These are phyloP conservation scores for Leccinum subtestaceum DNA, from an alignment of 768 basidiomycete genomes.

Conservation along the genomic window DNA sequence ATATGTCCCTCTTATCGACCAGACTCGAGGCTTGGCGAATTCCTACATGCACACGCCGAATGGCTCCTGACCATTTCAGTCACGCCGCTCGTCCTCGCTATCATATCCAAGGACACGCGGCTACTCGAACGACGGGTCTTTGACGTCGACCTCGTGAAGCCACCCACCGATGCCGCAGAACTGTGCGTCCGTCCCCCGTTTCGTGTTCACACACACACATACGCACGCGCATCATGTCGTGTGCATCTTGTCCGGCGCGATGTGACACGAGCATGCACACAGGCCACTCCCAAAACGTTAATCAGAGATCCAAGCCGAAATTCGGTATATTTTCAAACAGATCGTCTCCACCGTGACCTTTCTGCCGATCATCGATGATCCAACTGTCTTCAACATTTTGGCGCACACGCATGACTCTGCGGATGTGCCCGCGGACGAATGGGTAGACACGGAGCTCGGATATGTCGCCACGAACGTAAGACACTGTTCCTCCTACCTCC, in stretches of 20 bases:
- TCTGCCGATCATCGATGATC: conserved; percentile 91
- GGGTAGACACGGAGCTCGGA: conserved; percentile 81
- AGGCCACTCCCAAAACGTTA: conserved; percentile 68
- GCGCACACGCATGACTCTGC: conserved; percentile 93
- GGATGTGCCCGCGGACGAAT: conserved; percentile 88
- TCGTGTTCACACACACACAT: background rate
- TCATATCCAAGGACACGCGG: conserved; percentile 92
- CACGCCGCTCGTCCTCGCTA: conserved; percentile 90
- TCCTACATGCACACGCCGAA: conserved; percentile 44
- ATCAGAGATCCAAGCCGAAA: conserved; percentile 93
- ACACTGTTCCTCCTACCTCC: no score
- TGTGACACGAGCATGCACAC: conserved; percentile 20
- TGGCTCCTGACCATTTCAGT: conserved; percentile 94
- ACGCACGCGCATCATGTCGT: background rate
- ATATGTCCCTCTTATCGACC: conserved; percentile 47
- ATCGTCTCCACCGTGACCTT: conserved; percentile 97
- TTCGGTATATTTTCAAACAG: conserved; percentile 96
- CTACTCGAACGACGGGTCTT: conserved; percentile 98
- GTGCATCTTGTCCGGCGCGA: conserved; percentile 74
- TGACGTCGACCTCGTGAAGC: conserved; percentile 83
- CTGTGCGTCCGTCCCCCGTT: conserved; percentile 40
- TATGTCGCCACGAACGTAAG: no score
- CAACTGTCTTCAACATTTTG: conserved; percentile 95
- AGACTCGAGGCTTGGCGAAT: background rate
- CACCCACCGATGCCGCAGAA: conserved; percentile 46